phyloP scores from a whole-genome alignment of 345 rosid genomes.

The Salix suchowensis region DNA sequence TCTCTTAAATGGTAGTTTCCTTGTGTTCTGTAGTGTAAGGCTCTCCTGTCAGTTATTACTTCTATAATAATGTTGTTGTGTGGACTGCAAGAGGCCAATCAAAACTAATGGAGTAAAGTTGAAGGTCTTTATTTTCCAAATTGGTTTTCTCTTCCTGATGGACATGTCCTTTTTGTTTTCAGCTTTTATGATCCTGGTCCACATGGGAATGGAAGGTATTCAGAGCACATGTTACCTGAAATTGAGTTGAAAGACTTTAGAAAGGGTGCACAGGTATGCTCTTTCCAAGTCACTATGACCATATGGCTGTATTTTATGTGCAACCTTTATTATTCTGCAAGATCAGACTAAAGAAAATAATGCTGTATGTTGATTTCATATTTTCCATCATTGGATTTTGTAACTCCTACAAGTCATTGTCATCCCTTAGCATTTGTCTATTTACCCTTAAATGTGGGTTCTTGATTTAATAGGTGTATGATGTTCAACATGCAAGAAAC shows the following conservation, averaged over 20 bases:
- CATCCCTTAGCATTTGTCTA: background rate
- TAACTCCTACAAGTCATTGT: background rate
- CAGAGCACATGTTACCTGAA: constrained; percentile 96
- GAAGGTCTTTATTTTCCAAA: background rate
- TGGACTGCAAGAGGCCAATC: background rate
- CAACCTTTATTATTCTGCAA: background rate
- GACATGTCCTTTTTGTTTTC: constrained; percentile 21
- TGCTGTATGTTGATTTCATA: background rate
- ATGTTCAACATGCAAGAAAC: background rate
- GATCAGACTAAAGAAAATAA: background rate
- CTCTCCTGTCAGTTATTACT: background rate
- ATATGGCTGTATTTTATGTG: background rate
- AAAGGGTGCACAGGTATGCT: constrained; percentile 95
- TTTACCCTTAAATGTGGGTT: background rate
- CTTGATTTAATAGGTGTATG: background rate
- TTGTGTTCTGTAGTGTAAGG: background rate
- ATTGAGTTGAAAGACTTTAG: constrained; percentile 82
- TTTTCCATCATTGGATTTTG: background rate
- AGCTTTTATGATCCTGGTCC: constrained; percentile 98
- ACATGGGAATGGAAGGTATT: constrained; percentile 95
- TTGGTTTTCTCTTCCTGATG: constrained; percentile 10
- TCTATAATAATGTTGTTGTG: background rate
- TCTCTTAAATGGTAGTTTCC: background rate
- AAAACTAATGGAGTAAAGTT: background rate
- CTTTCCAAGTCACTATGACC: background rate